Evolutionary conservation across 345 rosid genomes (phyloP).

Genomic region (Reutealis trisperma): DNA sequence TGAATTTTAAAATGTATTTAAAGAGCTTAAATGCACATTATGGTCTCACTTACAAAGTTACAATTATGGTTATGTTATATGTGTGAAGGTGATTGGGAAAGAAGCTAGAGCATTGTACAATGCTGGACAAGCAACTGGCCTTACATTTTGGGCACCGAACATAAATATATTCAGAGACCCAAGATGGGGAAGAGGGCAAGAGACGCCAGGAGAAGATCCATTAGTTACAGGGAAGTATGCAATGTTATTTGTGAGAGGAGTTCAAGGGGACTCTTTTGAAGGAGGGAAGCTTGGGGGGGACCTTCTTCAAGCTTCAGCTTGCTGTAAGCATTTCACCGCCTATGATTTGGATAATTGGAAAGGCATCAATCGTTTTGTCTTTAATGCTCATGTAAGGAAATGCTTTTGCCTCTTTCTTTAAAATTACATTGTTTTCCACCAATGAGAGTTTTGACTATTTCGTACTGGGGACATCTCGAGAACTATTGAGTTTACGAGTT

Average conservation of each 20-base stretch:
- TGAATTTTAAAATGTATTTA: too few species aligned
- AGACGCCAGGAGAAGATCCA: slow-evolving; percentile 39
- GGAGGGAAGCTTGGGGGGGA: slow-evolving; percentile 21
- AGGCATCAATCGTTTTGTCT: slow-evolving; percentile 26
- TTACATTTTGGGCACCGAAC: slow-evolving; percentile 21
- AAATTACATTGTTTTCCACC: too few species aligned
- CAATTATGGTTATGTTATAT: not conserved
- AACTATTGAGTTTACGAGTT: too few species aligned
- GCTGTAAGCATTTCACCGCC: slow-evolving; percentile 37
- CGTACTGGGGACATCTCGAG: too few species aligned
- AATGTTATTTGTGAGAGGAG: slow-evolving; percentile 30
- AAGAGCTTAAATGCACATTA: too few species aligned
- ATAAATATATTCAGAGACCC: slow-evolving; percentile 38
- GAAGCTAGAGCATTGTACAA: slow-evolving; percentile 34
- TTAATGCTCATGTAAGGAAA: slow-evolving; percentile 28
- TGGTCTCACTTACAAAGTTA: too few species aligned
- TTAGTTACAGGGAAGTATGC: slow-evolving; percentile 27
- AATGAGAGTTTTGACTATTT: too few species aligned
- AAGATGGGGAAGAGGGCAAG: slow-evolving; percentile 40
- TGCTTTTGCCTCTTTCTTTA: not conserved
- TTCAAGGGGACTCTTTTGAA: slow-evolving; percentile 32
- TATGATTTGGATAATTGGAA: slow-evolving; percentile 37
- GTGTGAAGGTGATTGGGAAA: slow-evolving; percentile 25
- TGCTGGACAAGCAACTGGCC: slow-evolving; percentile 30
- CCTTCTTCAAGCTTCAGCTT: slow-evolving; percentile 37